A percentile compares a stretch with the other conserved stretches of the same genome.
These are phyloP conservation scores for Cladorrhinum samala DNA, from an alignment of 495 filamentous ascomycete species.

Conservation along the genomic window DNA sequence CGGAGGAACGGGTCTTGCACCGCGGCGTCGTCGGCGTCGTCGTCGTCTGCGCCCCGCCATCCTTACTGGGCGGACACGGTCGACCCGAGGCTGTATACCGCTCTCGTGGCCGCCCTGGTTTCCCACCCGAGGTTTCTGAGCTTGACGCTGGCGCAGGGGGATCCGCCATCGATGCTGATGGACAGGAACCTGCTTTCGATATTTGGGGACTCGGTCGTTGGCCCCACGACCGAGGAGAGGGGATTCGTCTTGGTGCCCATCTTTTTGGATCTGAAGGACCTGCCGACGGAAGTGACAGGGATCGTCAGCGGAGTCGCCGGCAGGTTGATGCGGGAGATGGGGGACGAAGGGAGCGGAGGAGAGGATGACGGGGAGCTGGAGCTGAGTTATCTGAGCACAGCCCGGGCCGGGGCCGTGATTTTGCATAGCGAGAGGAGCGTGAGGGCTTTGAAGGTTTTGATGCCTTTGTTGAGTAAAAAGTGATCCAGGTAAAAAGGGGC, in stretches of 20 bases:
- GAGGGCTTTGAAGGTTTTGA: conserved; percentile 65
- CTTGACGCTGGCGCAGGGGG: conserved; percentile 75
- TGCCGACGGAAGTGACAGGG: conserved; percentile 85
- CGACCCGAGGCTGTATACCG: conserved; percentile 60
- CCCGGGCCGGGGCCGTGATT: conserved; percentile 84
- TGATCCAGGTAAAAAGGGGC: no score
- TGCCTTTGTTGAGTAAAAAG: background rate
- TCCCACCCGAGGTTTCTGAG: conserved; percentile 74
- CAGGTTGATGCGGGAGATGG: conserved; percentile 57
- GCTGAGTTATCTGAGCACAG: conserved; percentile 85
- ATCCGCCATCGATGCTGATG: conserved; percentile 76
- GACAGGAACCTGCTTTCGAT: conserved; percentile 65
- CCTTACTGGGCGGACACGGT: conserved; percentile 42
- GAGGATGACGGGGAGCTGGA: conserved; percentile 45
- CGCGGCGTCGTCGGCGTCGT: no score
- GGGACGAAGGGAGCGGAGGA: conserved; percentile 35
- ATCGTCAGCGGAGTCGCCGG: conserved; percentile 91
- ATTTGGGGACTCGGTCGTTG: conserved; percentile 66
- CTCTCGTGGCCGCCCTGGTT: conserved; percentile 62
- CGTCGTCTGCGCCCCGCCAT: background rate
- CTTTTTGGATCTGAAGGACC: conserved; percentile 72
- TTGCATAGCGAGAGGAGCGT: conserved; percentile 65
- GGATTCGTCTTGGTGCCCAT: conserved; percentile 77
- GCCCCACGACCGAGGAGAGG: conserved; percentile 59
- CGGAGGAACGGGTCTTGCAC: conserved; percentile 21